phyloP scores from a whole-genome alignment of 805 yeast genomes.

The Cyberlindnera euphorbiiphila region DNA sequence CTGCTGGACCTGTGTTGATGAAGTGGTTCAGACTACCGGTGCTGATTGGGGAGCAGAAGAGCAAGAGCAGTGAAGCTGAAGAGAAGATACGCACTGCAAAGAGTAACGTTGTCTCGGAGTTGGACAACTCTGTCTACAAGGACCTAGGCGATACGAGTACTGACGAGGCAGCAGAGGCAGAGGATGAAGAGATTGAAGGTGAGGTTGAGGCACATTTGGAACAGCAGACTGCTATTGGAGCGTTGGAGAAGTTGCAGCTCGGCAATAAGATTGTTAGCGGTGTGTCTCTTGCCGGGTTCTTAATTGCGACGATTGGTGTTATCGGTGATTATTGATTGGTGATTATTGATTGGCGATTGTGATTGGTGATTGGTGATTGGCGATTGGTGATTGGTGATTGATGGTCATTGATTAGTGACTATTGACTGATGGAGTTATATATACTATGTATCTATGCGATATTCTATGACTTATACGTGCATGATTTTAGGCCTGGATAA shows the following conservation, averaged over 20 bases:
- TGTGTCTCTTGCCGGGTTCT: conserved; percentile 42
- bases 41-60: conserved; percentile 6
- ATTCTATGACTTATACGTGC: too few relatives aligned
- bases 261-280: conserved; percentile 40
- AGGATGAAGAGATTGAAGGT: conserved; percentile 34
- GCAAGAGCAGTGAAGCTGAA: too few relatives aligned
- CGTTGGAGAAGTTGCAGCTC: conserved; percentile 32
- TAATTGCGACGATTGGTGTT: conserved; percentile 50
- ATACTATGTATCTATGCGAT: too few relatives aligned
- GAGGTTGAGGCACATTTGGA: conserved; percentile 41
- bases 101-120: conserved; percentile 35
- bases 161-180: conserved; percentile 26
- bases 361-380: too few relatives aligned
- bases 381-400: too few relatives aligned
- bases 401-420: too few relatives aligned
- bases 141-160: conserved; percentile 33
- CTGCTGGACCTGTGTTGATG: conserved; percentile 7
- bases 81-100: too few relatives aligned
- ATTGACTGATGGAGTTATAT: too few relatives aligned
- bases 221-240: conserved; percentile 34
- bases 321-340: conserved; percentile 43
- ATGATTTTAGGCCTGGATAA: too few relatives aligned
- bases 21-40: conserved; percentile 8
- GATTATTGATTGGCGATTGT: too few relatives aligned
- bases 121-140: conserved; percentile 43